A percentile compares a stretch with the other conserved stretches of the same genome.
These are phyloP conservation scores for Samsoniella hepiali DNA, from an alignment of 2,329 filamentous ascomycete genomes.

Conservation along the genomic window DNA sequence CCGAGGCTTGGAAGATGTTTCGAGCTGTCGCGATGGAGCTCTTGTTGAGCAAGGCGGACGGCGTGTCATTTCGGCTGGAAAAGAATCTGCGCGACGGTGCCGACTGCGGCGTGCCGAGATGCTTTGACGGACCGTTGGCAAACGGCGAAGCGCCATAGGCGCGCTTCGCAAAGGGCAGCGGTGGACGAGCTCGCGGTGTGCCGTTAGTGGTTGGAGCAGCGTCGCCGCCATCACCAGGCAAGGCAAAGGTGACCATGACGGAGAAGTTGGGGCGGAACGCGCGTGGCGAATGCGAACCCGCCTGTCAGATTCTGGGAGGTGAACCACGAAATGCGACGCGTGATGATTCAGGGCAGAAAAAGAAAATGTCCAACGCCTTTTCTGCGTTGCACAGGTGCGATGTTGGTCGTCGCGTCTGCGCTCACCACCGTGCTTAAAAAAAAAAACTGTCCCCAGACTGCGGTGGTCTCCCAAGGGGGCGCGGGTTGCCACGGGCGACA, in stretches of 20 bases:
- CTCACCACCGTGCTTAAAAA: neutral
- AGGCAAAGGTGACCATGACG: slow-evolving; percentile 39
- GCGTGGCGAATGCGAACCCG: neutral
- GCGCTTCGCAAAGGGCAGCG: slow-evolving; percentile 44
- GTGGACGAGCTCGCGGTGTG: slow-evolving; percentile 40
- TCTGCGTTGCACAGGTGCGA: slow-evolving; percentile 4
- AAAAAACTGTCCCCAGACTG: slow-evolving; percentile 7
- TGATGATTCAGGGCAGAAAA: neutral
- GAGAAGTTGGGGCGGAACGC: neutral
- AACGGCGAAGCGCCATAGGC: slow-evolving; percentile 39
- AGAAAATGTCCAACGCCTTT: neutral
- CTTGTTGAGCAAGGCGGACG: slow-evolving; percentile 35
- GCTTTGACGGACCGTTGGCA: slow-evolving; percentile 28
- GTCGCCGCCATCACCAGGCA: slow-evolving; percentile 36
- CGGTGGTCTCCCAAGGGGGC: neutral
- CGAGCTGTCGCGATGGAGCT: slow-evolving; percentile 36
- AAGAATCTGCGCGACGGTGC: slow-evolving; percentile 37
- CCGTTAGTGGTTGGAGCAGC: slow-evolving; percentile 29
- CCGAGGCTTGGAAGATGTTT: slow-evolving; percentile 43
- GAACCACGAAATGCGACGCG: neutral
- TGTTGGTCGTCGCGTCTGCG: neutral
- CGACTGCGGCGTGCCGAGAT: slow-evolving; percentile 38
- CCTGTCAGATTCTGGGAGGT: neutral
- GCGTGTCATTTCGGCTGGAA: slow-evolving; percentile 34
- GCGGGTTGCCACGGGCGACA: slow-evolving; percentile 10